Evolutionary conservation across 768 basidiomycete genomes (phyloP), one percentile per base, ranked within the genome.

Genomic region (Clitopilus hobsonii): DNA sequence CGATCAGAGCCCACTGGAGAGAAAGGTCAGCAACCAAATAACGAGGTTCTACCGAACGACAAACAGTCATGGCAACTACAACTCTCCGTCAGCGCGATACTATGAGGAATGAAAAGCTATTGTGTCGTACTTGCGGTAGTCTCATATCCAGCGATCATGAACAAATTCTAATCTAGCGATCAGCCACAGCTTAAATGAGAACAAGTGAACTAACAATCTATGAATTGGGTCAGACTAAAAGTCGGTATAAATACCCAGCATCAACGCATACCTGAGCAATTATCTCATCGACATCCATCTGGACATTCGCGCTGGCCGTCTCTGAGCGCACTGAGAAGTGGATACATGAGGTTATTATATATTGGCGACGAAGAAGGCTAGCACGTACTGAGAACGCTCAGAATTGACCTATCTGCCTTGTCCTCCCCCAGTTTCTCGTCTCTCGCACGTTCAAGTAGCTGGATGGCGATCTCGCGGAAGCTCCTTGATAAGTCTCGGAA

Each of bases 101-200:
- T 20, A 41, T 41, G 38, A 10, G 6, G 38, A 18, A 8, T 20
- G n/a, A n/a, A n/a, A n/a, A n/a, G 25, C 49, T 18, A 2, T 11
- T 14, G 14, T 11, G 16, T 48, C 67, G 38, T 56, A 71, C 74
- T 68, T 1, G 74, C 74, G 0, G 73, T 73, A 2, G 72, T 73
- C 58, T 75, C 72, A 53, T 75, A 76, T 11, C 73, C 74, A 16
- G 69, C 69, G 29, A 74, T 49, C 29, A 76, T 63, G 8, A 76
- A 62, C 5, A 71, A 63, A 52, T 74, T 76, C 63, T 71, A 66
- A 67, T 68, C 49, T 25, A 45, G 52, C 28, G 18, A 48, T 11
- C 5, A 11, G 20, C 20, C 23, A 11, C 18, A n/a, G n/a, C n/a
- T n/a, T 22, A 48, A 1, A 48, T 22, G 20, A 48, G 25, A 22